A percentile compares a stretch with the other conserved stretches of the same genome.
Evolutionary conservation across 176 grass and related monocot genomes (phyloP).

Genomic region (Oryza rufipogon): DNA sequence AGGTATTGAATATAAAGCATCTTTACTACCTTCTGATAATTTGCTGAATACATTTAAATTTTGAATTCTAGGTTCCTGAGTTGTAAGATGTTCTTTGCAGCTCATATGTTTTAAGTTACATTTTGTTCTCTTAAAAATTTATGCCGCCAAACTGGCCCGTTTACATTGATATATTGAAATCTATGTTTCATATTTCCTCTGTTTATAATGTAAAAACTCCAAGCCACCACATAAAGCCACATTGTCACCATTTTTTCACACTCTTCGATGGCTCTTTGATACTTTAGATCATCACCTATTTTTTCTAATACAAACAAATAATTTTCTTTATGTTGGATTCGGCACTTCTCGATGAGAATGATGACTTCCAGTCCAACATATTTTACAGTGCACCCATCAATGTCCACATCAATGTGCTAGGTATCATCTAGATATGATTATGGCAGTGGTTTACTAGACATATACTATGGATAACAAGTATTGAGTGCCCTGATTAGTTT

Average conservation of each 20-base stretch:
- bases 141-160: background rate
- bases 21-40: background rate
- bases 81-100: background rate
- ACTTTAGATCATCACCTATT: background rate
- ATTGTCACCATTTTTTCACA: background rate
- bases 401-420: background rate
- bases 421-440: background rate
- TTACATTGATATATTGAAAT: background rate
- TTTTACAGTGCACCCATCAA: background rate
- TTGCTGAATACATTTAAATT: background rate
- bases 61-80: background rate
- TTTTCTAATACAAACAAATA: background rate
- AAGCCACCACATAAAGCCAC: background rate
- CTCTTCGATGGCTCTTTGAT: background rate
- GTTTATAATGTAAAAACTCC: no score
- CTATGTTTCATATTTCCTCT: no score
- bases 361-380: background rate
- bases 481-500: background rate
- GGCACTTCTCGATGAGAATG: background rate
- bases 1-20: background rate
- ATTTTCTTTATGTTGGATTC: background rate
- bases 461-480: conserved; percentile 8
- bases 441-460: background rate
- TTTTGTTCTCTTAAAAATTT: background rate
- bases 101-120: background rate